These are phyloP conservation scores for Lyophyllum atratum DNA, from an alignment of 768 basidiomycete genomes.

Conservation along the genomic window DNA sequence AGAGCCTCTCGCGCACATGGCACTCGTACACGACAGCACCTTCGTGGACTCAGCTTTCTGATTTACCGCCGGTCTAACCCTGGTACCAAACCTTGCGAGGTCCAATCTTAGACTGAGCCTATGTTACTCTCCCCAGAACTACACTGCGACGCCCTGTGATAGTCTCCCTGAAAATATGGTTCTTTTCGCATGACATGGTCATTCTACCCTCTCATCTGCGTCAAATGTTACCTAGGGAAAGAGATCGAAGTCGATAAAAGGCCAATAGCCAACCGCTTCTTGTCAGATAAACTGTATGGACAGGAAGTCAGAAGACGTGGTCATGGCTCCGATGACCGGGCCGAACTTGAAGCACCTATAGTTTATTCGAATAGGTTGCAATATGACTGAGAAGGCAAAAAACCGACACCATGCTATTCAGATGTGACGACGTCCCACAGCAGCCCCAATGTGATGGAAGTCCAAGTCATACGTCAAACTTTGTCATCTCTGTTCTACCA, in stretches of 20 bases:
- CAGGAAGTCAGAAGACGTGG: too few species aligned
- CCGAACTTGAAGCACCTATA: too few species aligned
- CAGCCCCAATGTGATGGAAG: neutral
- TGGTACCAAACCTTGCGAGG: neutral
- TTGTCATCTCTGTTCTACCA: neutral
- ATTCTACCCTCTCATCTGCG: too few species aligned
- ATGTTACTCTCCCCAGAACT: neutral
- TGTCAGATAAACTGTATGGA: too few species aligned
- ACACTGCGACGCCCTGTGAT: neutral
- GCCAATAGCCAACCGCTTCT: too few species aligned
- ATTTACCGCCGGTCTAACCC: neutral
- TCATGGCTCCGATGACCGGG: neutral
- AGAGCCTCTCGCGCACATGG: neutral
- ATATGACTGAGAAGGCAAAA: too few species aligned
- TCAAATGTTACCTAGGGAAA: too few species aligned
- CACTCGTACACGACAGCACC: neutral
- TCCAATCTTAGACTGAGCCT: neutral
- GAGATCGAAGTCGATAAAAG: too few species aligned
- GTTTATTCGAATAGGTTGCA: too few species aligned
- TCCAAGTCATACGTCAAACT: neutral
- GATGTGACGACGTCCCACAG: neutral
- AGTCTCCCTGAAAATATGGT: neutral
- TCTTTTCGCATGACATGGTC: too few species aligned
- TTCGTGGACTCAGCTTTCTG: neutral
- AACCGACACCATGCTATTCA: neutral